These are phyloP conservation scores for Thielaviopsis punctulata DNA, from an alignment of 2,329 filamentous ascomycete species.

Conservation along the genomic window DNA sequence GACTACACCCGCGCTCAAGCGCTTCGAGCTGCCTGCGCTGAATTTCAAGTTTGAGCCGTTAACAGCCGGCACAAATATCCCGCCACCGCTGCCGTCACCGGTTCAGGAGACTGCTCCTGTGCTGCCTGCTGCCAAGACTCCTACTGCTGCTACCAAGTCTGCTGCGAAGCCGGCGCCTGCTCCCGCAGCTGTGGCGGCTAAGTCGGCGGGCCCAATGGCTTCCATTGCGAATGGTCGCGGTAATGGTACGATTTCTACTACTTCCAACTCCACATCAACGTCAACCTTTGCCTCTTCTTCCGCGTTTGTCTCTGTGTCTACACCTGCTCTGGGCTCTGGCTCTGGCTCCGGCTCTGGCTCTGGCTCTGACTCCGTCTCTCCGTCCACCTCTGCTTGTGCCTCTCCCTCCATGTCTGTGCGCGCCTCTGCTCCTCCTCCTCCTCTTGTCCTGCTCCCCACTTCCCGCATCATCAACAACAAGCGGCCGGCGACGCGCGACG, in stretches of 20 bases:
- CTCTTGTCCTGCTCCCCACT: slow-evolving; percentile 12
- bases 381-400: no score
- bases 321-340: slow-evolving; percentile 14
- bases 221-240: slow-evolving; percentile 13
- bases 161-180: neutral
- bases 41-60: slow-evolving; percentile 41
- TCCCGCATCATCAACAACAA: slow-evolving; percentile 26
- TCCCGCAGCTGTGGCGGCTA: neutral
- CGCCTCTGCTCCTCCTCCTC: slow-evolving; percentile 9
- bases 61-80: slow-evolving; percentile 44
- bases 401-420: no score
- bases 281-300: slow-evolving; percentile 11
- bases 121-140: slow-evolving; percentile 17
- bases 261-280: slow-evolving; percentile 8
- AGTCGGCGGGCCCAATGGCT: slow-evolving; percentile 12
- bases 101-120: slow-evolving; percentile 29
- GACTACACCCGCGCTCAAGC: slow-evolving; percentile 9
- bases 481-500: slow-evolving; percentile 29
- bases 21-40: slow-evolving; percentile 40
- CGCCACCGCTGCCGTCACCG: slow-evolving; percentile 39
- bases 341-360: no score
- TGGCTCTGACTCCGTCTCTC: no score
- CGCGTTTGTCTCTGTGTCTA: slow-evolving; percentile 12
- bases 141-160: slow-evolving; percentile 13
- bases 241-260: slow-evolving; percentile 23